These are phyloP conservation scores for Metschnikowia kunwiensis DNA, from an alignment of 805 yeast genomes.

Conservation along the genomic window DNA sequence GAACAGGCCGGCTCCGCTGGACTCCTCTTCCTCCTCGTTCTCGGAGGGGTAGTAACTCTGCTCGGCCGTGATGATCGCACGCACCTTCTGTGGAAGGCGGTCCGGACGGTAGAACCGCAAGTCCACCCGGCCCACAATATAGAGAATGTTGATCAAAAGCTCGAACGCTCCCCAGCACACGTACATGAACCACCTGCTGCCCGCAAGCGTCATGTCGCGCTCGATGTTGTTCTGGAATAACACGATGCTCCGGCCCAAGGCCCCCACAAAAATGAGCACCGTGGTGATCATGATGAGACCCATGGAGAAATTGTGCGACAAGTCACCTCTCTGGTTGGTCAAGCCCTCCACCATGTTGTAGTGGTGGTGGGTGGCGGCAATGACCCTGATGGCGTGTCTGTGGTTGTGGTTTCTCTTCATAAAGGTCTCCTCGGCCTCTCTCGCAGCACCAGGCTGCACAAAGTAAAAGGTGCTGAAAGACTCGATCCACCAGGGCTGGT, in stretches of 20 bases:
- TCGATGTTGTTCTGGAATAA: constrained; percentile 33
- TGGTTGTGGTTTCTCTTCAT: constrained; percentile 47
- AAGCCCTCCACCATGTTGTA: constrained; percentile 37
- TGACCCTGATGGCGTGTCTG: constrained; percentile 53
- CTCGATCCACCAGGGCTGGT: constrained; percentile 79
- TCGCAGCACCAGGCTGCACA: constrained; percentile 51
- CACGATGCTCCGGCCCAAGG: constrained; percentile 49
- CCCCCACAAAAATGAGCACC: constrained; percentile 46
- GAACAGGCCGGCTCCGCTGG: constrained; percentile 5
- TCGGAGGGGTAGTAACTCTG: constrained; percentile 36
- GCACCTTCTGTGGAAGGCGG: constrained; percentile 39
- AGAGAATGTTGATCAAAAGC: constrained; percentile 51
- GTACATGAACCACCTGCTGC: constrained; percentile 58
- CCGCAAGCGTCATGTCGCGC: constrained; percentile 18
- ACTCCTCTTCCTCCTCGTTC: constrained; percentile 22
- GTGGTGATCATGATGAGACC: constrained; percentile 45
- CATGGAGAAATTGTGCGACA: constrained; percentile 53
- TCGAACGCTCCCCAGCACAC: constrained; percentile 69
- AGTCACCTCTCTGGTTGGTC: constrained; percentile 37
- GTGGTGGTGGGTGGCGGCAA: constrained; percentile 54
- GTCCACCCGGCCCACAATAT: constrained; percentile 65
- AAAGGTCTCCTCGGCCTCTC: constrained; percentile 46
- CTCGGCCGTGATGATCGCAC: constrained; percentile 42
- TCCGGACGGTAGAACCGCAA: constrained; percentile 80
- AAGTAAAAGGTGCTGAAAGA: constrained; percentile 57